These are phyloP conservation scores for Yamadazyma laniorum DNA, from an alignment of 805 yeast genomes.

Conservation along the genomic window DNA sequence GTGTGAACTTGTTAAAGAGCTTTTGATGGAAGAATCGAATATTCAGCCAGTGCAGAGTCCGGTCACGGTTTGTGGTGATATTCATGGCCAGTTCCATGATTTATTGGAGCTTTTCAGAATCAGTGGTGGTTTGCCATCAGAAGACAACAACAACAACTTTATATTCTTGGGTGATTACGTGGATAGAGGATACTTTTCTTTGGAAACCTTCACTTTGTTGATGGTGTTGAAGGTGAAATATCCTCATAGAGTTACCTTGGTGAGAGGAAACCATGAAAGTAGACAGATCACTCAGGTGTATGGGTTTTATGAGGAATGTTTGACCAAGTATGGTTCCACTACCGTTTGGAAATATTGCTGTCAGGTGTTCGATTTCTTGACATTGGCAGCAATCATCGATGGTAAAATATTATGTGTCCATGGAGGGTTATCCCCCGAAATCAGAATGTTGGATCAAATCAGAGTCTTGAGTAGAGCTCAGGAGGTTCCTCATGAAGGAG, in stretches of 20 bases:
- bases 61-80: conserved; percentile 95
- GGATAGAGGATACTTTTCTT: conserved; percentile 93
- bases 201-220: conserved; percentile 89
- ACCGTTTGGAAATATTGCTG: conserved; percentile 97
- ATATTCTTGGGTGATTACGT: conserved; percentile 94
- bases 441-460: conserved; percentile 94
- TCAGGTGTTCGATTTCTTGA: conserved; percentile 91
- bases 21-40: conserved; percentile 93
- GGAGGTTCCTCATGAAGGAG: conserved; percentile 99
- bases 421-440: conserved; percentile 96
- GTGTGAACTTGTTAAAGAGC: conserved; percentile 92
- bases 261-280: conserved; percentile 96
- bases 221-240: conserved; percentile 91
- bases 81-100: conserved; percentile 98
- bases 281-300: conserved; percentile 98
- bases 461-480: conserved; percentile 93
- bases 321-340: conserved; percentile 88
- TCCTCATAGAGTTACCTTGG: conserved; percentile 82
- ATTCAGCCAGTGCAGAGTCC: conserved; percentile 93
- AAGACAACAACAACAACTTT: conserved; percentile 46
- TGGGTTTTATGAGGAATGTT: conserved; percentile 95
- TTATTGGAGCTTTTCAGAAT: conserved; percentile 84
- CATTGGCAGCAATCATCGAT: conserved; percentile 93
- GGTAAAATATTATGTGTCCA: conserved; percentile 94
- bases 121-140: conserved; percentile 88